phyloP scores from a whole-genome alignment of 2,329 filamentous ascomycete genomes.

The Elsinoe australis region DNA sequence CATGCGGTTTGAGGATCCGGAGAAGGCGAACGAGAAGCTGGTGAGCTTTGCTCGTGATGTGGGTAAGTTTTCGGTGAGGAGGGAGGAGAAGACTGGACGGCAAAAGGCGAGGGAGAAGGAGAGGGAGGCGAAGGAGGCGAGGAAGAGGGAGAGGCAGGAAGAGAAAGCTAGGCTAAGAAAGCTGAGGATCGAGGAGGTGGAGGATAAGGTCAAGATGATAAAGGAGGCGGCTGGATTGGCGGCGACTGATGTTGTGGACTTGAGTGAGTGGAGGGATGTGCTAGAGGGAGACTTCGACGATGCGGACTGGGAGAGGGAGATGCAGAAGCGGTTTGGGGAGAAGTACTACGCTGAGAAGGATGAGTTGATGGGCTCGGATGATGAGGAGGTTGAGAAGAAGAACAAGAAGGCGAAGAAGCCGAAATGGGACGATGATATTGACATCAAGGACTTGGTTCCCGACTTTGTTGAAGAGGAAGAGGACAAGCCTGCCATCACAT shows the following conservation, averaged over 20 bases:
- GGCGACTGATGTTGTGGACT: conserved; percentile 53
- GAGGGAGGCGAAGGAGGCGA: conserved; percentile 66
- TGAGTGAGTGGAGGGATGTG: conserved; percentile 77
- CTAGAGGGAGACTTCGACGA: conserved; percentile 86
- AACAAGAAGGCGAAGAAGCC: conserved; percentile 71
- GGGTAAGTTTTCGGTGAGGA: conserved; percentile 72
- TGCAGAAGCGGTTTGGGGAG: conserved; percentile 81
- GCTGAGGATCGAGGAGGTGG: conserved; percentile 83
- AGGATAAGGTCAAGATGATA: conserved; percentile 78
- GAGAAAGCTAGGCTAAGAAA: conserved; percentile 79
- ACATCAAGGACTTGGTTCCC: conserved; percentile 85
- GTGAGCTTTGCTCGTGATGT: conserved; percentile 84
- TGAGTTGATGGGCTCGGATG: conserved; percentile 29
- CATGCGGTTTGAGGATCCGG: conserved; percentile 87
- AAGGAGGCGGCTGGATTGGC: conserved; percentile 77
- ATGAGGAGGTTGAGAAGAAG: conserved; percentile 41
- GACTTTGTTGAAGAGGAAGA: conserved; percentile 66
- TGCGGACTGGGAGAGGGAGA: conserved; percentile 81
- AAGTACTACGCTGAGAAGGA: conserved; percentile 74
- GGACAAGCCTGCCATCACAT: conserved; percentile 45
- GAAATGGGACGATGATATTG: conserved; percentile 93
- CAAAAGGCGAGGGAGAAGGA: conserved; percentile 74
- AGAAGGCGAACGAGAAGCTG: conserved; percentile 77
- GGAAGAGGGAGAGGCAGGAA: conserved; percentile 65
- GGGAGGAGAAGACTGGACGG: conserved; percentile 74